phyloP scores from a whole-genome alignment of 192 early-diverging fungal genomes.

The Linnemannia hyalina region DNA sequence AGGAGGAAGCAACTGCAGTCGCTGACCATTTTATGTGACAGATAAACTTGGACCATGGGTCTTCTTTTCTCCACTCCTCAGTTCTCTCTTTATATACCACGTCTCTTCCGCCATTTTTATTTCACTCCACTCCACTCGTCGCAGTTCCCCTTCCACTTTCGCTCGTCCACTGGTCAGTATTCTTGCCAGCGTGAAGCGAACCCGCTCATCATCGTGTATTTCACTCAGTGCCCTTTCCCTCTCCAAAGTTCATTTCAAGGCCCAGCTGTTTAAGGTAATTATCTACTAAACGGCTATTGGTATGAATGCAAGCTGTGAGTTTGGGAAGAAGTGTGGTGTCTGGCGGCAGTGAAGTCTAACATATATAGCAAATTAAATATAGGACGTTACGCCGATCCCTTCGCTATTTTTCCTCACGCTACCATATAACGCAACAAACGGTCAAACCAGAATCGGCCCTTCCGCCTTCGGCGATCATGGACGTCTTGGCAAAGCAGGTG shows the following conservation, averaged over 20 bases:
- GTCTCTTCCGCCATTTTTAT: not conserved
- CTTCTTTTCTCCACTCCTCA: no score
- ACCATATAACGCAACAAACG: not conserved
- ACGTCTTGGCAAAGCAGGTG: not conserved
- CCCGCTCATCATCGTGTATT: no score
- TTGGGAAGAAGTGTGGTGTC: not conserved
- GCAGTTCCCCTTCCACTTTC: not conserved
- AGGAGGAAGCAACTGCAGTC: no score
- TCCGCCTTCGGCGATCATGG: not conserved
- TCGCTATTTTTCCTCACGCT: not conserved
- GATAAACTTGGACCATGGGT: no score
- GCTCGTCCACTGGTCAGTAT: not conserved
- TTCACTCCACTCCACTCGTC: not conserved
- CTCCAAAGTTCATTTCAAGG: not conserved
- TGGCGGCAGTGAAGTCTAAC: not conserved
- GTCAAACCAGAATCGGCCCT: not conserved
- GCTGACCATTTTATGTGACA: no score
- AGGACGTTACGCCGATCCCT: not conserved
- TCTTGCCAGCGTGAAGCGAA: no score
- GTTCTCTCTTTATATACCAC: not conserved
- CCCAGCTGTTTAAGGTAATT: not conserved
- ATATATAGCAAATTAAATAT: not conserved
- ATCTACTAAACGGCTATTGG: not conserved
- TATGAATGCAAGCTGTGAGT: not conserved
- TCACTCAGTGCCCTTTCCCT: no score